A percentile compares a stretch with the other conserved stretches of the same genome.
Evolutionary conservation across 2,329 filamentous ascomycete genomes (phyloP).

Genomic region (Ceratocystis colombiana): DNA sequence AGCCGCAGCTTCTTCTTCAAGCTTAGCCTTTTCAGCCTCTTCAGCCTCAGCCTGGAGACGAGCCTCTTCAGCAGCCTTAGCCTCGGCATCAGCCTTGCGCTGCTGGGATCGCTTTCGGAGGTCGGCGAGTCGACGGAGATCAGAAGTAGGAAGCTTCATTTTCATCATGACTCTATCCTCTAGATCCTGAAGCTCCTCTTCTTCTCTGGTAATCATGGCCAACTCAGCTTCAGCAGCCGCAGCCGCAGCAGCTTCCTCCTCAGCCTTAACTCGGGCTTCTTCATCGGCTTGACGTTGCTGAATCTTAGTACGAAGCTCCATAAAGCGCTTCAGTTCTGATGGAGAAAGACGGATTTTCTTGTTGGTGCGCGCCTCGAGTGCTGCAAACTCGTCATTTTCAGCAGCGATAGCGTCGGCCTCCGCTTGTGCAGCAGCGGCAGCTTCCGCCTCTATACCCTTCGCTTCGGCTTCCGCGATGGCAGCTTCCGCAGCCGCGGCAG

Average conservation of each 20-base stretch:
- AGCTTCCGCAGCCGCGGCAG: conserved; percentile 20
- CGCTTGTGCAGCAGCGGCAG: conserved; percentile 11
- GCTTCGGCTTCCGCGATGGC: conserved; percentile 9
- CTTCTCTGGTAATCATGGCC: conserved; percentile 25
- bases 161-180: conserved; percentile 27
- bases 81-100: conserved; percentile 31
- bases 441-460: background rate
- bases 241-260: conserved; percentile 17
- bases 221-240: conserved; percentile 16
- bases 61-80: conserved; percentile 28
- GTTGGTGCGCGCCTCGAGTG: background rate
- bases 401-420: conserved; percentile 15
- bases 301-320: conserved; percentile 15
- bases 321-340: conserved; percentile 11
- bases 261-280: conserved; percentile 11
- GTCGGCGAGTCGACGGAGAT: background rate
- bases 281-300: conserved; percentile 15
- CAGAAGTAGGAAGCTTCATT: conserved; percentile 9
- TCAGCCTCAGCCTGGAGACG: conserved; percentile 11
- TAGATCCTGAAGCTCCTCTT: conserved; percentile 30
- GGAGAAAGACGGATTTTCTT: conserved; percentile 14
- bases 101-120: conserved; percentile 31
- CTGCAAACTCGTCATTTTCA: conserved; percentile 18
- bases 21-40: conserved; percentile 15
- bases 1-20: conserved; percentile 24